These are phyloP conservation scores for Mercurialis annua DNA, from an alignment of 345 rosid genomes.

Conservation along the genomic window DNA sequence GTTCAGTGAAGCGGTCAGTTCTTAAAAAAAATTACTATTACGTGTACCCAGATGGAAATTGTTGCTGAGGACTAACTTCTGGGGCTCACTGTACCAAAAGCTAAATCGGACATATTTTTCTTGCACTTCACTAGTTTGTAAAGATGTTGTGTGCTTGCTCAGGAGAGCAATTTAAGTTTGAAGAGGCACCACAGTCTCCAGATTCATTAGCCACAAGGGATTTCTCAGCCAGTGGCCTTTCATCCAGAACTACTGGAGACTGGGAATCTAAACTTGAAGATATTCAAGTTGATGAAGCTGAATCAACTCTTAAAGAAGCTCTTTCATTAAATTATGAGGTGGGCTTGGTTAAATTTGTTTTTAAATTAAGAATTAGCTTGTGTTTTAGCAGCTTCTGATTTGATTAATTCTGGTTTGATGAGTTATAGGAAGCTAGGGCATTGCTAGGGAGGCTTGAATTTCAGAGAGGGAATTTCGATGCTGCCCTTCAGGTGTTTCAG, in stretches of 20 bases:
- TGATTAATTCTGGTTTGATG: slow-evolving; percentile 14
- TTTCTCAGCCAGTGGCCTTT: slow-evolving; percentile 83
- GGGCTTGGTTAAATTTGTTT: slow-evolving; percentile 13
- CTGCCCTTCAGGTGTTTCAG: slow-evolving; percentile 91
- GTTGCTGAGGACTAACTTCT: background rate
- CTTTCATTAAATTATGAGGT: slow-evolving; percentile 98
- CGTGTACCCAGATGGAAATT: background rate
- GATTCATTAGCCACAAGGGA: slow-evolving; percentile 92
- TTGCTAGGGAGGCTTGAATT: slow-evolving; percentile 89
- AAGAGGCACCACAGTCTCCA: slow-evolving; percentile 85
- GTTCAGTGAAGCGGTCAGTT: background rate
- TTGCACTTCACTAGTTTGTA: slow-evolving; percentile 1
- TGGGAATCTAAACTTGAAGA: slow-evolving; percentile 84
- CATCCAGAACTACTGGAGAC: slow-evolving; percentile 65
- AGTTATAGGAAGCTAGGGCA: slow-evolving; percentile 88
- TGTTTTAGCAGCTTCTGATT: background rate
- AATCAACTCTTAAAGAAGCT: slow-evolving; percentile 92
- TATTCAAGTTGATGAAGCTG: slow-evolving; percentile 84
- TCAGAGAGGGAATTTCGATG: slow-evolving; percentile 89
- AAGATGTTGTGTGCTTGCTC: slow-evolving; percentile 97
- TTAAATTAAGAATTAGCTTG: background rate
- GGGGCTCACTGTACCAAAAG: too few relatives aligned
- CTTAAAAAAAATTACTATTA: background rate
- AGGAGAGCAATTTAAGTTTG: slow-evolving; percentile 86
- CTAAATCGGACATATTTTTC: background rate